These are phyloP conservation scores for Pholiota microspora DNA, from an alignment of 768 basidiomycete species.

Conservation along the genomic window DNA sequence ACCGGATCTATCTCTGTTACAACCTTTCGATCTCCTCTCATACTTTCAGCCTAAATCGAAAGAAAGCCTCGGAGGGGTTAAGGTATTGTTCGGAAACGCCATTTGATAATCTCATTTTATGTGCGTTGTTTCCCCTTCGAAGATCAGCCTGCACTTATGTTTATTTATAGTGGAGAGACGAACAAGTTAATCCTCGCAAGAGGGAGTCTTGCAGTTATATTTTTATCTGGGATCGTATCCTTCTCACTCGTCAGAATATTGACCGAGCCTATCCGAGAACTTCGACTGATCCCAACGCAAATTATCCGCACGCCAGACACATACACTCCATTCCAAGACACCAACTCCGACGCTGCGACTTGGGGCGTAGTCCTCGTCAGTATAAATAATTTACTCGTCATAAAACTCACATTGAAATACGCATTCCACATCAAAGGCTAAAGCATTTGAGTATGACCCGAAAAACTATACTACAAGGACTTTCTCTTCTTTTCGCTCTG, in stretches of 20 bases:
- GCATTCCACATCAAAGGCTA: no score
- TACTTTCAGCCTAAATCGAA: not conserved
- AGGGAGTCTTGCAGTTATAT: not conserved
- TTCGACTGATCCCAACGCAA: not conserved
- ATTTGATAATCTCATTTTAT: not conserved
- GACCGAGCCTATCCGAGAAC: not conserved
- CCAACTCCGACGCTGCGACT: not conserved
- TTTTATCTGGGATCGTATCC: not conserved
- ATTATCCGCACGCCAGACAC: not conserved
- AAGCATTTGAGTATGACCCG: not conserved
- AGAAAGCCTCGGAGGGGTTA: not conserved
- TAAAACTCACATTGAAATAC: not conserved
- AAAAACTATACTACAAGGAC: not conserved
- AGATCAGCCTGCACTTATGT: not conserved
- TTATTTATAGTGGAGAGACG: not conserved
- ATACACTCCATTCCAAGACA: not conserved
- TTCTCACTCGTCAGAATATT: not conserved
- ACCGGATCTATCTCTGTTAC: not conserved
- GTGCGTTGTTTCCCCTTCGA: not conserved
- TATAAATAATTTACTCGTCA: not conserved
- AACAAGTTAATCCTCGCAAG: not conserved
- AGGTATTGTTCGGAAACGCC: not conserved
- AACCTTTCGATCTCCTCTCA: not conserved
- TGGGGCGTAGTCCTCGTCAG: not conserved
- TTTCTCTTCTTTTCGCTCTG: not conserved